These are phyloP conservation scores for Colletotrichum neosansevieriae DNA, from an alignment of 2,329 filamentous ascomycete genomes.

Conservation along the genomic window DNA sequence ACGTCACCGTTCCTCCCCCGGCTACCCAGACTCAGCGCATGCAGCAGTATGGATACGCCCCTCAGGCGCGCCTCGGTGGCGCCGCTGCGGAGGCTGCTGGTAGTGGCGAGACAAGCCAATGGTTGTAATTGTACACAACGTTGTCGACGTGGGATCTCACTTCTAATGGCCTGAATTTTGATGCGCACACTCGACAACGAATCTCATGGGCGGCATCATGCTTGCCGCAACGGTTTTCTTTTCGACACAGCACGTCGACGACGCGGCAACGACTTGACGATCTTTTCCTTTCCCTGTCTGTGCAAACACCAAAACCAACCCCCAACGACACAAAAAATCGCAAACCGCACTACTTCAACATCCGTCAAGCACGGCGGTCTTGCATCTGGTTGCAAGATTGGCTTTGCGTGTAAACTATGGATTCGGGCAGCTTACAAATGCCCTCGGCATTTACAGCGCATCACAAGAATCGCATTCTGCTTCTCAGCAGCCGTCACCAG, in stretches of 20 bases:
- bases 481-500: conserved; percentile 41
- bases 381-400: conserved; percentile 46
- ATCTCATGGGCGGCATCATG: conserved; percentile 39
- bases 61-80: conserved; percentile 31
- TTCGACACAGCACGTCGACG: conserved; percentile 51
- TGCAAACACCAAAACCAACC: conserved; percentile 42
- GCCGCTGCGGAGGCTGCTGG: conserved; percentile 32
- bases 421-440: conserved; percentile 35
- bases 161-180: conserved; percentile 36
- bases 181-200: conserved; percentile 39
- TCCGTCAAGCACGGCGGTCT: conserved; percentile 46
- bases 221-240: conserved; percentile 42
- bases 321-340: conserved; percentile 28
- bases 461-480: conserved; percentile 40
- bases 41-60: conserved; percentile 31
- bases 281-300: conserved; percentile 49
- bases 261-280: conserved; percentile 57
- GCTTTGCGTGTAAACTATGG: conserved; percentile 42
- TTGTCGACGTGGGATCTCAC: conserved; percentile 21
- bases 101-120: conserved; percentile 51
- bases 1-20: conserved; percentile 49
- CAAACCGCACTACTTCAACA: conserved; percentile 35
- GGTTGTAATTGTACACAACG: conserved; percentile 51
- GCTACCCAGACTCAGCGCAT: conserved; percentile 35
- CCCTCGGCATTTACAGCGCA: conserved; percentile 37